These are phyloP conservation scores for Penicillium dipodomyicola DNA, from an alignment of 495 filamentous ascomycete species.

Conservation along the genomic window DNA sequence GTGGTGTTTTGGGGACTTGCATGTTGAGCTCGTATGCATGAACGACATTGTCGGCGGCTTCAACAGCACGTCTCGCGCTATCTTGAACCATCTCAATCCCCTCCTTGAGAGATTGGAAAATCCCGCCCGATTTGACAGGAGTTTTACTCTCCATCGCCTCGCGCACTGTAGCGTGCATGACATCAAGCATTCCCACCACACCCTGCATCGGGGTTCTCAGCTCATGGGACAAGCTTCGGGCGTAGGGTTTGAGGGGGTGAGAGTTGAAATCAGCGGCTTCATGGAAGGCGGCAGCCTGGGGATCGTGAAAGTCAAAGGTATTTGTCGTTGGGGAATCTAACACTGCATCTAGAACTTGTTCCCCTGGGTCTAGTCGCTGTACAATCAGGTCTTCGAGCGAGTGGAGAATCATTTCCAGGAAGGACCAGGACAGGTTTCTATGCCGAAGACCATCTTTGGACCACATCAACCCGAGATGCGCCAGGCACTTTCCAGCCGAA, in stretches of 20 bases:
- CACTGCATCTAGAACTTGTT: slow-evolving; percentile 3
- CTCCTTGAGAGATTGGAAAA: slow-evolving; percentile 65
- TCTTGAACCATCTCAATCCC: slow-evolving; percentile 81
- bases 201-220: slow-evolving; percentile 83
- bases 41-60: slow-evolving; percentile 82
- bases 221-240: slow-evolving; percentile 75
- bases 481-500: slow-evolving; percentile 66
- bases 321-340: slow-evolving; percentile 10
- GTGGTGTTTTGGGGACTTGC: slow-evolving; percentile 66
- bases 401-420: slow-evolving; percentile 70
- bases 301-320: slow-evolving; percentile 38
- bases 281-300: slow-evolving; percentile 21
- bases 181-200: slow-evolving; percentile 80
- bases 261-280: slow-evolving; percentile 39
- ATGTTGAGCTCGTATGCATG: slow-evolving; percentile 87
- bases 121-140: slow-evolving; percentile 46
- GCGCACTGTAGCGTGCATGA: slow-evolving; percentile 77
- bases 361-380: slow-evolving; percentile 44
- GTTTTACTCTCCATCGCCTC: slow-evolving; percentile 61
- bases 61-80: slow-evolving; percentile 73
- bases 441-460: slow-evolving; percentile 57
- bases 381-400: slow-evolving; percentile 73
- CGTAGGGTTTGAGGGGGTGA: slow-evolving; percentile 74
- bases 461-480: slow-evolving; percentile 77
- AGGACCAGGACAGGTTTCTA: slow-evolving; percentile 63